Conservation (phyloP, 345 rosid species). For the Eucalyptus decipiens region DNA sequence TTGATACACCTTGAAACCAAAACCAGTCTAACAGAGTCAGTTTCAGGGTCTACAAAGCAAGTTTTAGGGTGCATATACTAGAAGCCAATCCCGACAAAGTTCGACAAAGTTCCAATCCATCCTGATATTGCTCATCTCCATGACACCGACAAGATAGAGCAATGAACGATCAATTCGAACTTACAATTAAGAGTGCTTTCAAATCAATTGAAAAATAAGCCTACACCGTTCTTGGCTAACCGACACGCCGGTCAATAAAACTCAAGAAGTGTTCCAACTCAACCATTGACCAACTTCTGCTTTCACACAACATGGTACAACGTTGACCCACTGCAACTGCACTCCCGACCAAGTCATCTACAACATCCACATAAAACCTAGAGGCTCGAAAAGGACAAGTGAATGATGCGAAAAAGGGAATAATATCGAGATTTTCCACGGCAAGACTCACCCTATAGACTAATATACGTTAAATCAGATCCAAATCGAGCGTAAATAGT, state of each 20-base stretch:
- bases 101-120: neutral
- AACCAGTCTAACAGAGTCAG: too few relatives aligned
- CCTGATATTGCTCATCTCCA: neutral
- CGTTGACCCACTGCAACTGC: neutral
- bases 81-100: neutral
- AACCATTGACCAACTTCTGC: neutral
- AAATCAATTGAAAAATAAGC: neutral
- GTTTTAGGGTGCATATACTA: too few relatives aligned
- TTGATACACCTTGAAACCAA: neutral
- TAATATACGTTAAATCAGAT: neutral
- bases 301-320: neutral
- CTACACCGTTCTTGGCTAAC: neutral
- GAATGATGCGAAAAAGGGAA: neutral
- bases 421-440: neutral
- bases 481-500: neutral
- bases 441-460: neutral
- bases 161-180: neutral
- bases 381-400: neutral
- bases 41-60: too few relatives aligned
- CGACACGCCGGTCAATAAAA: neutral
- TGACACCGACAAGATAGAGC: neutral
- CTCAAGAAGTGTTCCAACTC: neutral
- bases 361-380: neutral
- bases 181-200: neutral
- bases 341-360: neutral